phyloP scores from a whole-genome alignment of 2,329 filamentous ascomycete species.

The Verticillium dahliae region DNA sequence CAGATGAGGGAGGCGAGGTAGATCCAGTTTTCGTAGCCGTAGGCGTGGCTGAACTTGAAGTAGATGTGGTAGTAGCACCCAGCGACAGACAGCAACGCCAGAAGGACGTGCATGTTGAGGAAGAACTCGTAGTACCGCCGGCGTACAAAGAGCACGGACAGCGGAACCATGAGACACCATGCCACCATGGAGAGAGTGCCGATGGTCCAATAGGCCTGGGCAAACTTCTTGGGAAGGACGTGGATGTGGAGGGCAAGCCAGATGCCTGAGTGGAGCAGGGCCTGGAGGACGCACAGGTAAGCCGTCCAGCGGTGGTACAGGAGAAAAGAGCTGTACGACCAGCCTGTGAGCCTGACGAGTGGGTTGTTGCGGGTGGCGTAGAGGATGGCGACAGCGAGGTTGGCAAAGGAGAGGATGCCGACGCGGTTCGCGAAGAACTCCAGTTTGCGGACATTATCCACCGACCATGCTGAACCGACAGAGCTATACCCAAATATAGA shows the following conservation, averaged over 20 bases:
- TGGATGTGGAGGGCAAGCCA: constrained; percentile 5
- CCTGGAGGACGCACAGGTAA: constrained; percentile 5
- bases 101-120: constrained; percentile 12
- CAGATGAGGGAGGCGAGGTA: constrained; percentile 12
- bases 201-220: constrained; percentile 14
- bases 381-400: constrained; percentile 4
- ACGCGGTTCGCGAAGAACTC: constrained; percentile 14
- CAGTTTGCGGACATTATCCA: constrained; percentile 18
- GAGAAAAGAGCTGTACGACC: constrained; percentile 5
- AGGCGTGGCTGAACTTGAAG: constrained; percentile 14
- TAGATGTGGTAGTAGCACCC: constrained; percentile 15
- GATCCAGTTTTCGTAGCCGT: constrained; percentile 15
- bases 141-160: constrained; percentile 12
- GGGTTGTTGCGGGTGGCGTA: constrained; percentile 5
- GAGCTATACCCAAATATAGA: constrained; percentile 20
- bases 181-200: constrained; percentile 11
- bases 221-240: constrained; percentile 4
- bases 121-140: constrained; percentile 17
- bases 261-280: constrained; percentile 4
- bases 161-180: constrained; percentile 7
- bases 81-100: constrained; percentile 13
- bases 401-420: constrained; percentile 6
- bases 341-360: constrained; percentile 4
- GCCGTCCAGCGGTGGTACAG: constrained; percentile 8
- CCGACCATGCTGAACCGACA: constrained; percentile 6